Conservation (phyloP, 352 stramenopile genomes). For the Globisporangium irregulare region DNA sequence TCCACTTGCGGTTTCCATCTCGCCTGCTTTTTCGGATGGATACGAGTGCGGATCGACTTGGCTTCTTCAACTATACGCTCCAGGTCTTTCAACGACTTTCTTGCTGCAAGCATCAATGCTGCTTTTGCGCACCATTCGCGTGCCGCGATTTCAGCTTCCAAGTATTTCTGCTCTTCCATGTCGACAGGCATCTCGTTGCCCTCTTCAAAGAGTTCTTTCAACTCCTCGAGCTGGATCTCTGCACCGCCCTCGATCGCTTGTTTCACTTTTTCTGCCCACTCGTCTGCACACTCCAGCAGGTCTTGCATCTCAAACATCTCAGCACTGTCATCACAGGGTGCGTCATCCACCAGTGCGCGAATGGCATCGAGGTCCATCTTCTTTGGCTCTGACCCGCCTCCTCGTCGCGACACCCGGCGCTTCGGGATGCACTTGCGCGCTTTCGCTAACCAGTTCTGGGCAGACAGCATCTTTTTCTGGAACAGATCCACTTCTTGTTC, state of each 20-base stretch:
- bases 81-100: slow-evolving; percentile 66
- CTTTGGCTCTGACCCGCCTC: slow-evolving; percentile 48
- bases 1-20: slow-evolving; percentile 85
- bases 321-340: slow-evolving; percentile 78
- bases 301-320: slow-evolving; percentile 91
- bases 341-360: slow-evolving; percentile 79
- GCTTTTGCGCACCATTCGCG: slow-evolving; percentile 74
- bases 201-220: slow-evolving; percentile 80
- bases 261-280: slow-evolving; percentile 79
- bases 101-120: slow-evolving; percentile 43
- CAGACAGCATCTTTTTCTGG: slow-evolving; percentile 82
- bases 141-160: slow-evolving; percentile 75
- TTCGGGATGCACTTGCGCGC: slow-evolving; percentile 87
- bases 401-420: slow-evolving; percentile 54
- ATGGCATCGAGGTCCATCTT: slow-evolving; percentile 84
- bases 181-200: slow-evolving; percentile 83
- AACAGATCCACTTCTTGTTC: slow-evolving; percentile 74
- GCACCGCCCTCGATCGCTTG: slow-evolving; percentile 69
- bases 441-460: slow-evolving; percentile 83
- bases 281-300: slow-evolving; percentile 81
- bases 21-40: slow-evolving; percentile 75
- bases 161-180: slow-evolving; percentile 83
- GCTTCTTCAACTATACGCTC: slow-evolving; percentile 57
- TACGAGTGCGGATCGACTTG: slow-evolving; percentile 62
- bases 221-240: slow-evolving; percentile 60